phyloP scores from a whole-genome alignment of 2,329 filamentous ascomycete species.

The Claviceps maximensis region DNA sequence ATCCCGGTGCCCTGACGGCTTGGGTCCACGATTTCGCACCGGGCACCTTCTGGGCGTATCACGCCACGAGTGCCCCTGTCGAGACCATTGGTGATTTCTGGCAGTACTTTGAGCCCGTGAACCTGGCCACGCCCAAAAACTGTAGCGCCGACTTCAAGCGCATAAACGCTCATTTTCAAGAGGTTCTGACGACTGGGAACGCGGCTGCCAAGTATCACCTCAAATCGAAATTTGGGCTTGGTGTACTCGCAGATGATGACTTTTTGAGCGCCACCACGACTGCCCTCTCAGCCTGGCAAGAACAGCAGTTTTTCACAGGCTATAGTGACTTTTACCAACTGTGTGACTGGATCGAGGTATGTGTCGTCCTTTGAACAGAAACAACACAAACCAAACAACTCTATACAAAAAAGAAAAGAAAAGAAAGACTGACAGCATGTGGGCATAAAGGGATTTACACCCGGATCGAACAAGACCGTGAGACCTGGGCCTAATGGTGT shows the following conservation, averaged over 20 bases:
- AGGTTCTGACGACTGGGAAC: conserved; percentile 27
- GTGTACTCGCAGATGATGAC: conserved; percentile 28
- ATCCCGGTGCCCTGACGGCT: conserved; percentile 62
- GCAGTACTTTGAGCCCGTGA: conserved; percentile 34
- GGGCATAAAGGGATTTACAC: neutral
- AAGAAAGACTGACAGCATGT: neutral
- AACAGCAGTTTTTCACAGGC: conserved; percentile 19
- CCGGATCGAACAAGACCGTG: neutral
- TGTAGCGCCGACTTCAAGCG: conserved; percentile 51
- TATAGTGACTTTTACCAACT: conserved; percentile 24
- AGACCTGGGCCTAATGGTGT: conserved; percentile 27
- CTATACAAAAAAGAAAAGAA: no score
- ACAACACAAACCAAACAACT: neutral
- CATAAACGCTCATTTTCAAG: conserved; percentile 33
- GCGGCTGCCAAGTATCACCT: conserved; percentile 26
- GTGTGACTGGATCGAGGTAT: conserved; percentile 20
- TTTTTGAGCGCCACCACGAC: conserved; percentile 27
- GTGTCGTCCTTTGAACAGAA: neutral
- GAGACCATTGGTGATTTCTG: conserved; percentile 64
- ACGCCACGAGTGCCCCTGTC: conserved; percentile 65
- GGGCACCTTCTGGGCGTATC: conserved; percentile 60
- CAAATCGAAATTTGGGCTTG: conserved; percentile 28
- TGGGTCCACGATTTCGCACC: conserved; percentile 62
- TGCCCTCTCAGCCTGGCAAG: conserved; percentile 22
- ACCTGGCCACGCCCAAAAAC: conserved; percentile 33